Evolutionary conservation across 2,329 filamentous ascomycete genomes (phyloP), one percentile per base, ranked within the genome.

Genomic region (Fusarium sp.): DNA sequence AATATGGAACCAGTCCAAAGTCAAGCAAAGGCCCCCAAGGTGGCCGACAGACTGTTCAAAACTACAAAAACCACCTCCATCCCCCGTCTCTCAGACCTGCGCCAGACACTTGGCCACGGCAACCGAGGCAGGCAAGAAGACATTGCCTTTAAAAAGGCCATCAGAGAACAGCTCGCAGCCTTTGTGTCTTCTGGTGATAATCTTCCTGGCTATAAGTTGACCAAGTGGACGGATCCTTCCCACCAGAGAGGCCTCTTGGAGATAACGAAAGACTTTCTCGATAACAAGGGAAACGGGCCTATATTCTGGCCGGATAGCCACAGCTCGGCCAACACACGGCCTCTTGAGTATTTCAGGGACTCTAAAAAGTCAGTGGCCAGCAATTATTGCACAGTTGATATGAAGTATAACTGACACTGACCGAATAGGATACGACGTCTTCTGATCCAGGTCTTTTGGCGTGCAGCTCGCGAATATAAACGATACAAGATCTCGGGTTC

Each of bases 231-330:
- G 26, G 28, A n/a, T 1, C 36, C 40, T 21, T 10, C 19, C 9
- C 69, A 72, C 11, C 67, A 71, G 7, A 50, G 39, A 32, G 69
- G 65, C 4, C 52, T 72, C 19, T 23, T 55, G n/a, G 67, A 72
- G 15, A 45, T 72, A 38, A 56, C 65, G 4, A 49, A 47, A 7
- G 36, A 56, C n/a, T 72, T 72, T 10, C 58, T 72, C 6, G 32
- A 61, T 7, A 39, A 26, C 4, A 32, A 71, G 17, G 46, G 39
- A 5, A 72, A 64, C 20, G 69, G 69, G 7, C 4, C 5, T 5
- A 43, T 65, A 11, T 72, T 62, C 36, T 73, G 70, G 70, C 70
- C 70, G 1, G 56, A 62, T 8, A 48, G 55, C 6, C n/a, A 28
- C 14, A 10, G 7, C 1, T 32, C 49, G 9, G 9, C 26, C 0